Evolutionary conservation across 768 basidiomycete genomes (phyloP).

Genomic region (Pisolithus sp.): DNA sequence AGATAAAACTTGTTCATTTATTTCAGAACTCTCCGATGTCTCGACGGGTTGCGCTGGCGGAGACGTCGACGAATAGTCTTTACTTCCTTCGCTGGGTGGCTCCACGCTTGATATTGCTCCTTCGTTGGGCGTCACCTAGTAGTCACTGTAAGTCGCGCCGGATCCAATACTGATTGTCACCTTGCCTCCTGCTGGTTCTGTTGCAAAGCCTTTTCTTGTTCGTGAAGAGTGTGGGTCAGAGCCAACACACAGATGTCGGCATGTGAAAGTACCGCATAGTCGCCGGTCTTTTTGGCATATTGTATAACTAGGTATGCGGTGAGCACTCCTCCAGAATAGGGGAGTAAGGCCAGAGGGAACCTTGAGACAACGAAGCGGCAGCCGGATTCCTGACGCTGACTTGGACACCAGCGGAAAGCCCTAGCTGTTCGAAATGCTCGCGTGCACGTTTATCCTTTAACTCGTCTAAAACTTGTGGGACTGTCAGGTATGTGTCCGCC

Average conservation of each 20-base stretch:
- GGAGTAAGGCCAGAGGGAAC: conserved; percentile 29
- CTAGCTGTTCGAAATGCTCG: conserved; percentile 79
- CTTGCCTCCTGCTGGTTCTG: background rate
- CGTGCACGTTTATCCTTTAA: conserved; percentile 83
- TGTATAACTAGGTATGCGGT: conserved; percentile 59
- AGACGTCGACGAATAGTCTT: background rate
- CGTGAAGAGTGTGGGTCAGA: conserved; percentile 73
- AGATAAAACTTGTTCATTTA: background rate
- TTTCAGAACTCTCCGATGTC: conserved; percentile 1
- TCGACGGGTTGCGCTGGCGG: background rate
- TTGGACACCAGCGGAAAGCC: conserved; percentile 67
- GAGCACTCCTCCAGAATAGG: conserved; percentile 6
- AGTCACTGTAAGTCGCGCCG: background rate
- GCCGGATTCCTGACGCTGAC: conserved; percentile 68
- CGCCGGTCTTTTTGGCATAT: conserved; percentile 93
- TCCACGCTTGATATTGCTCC: conserved; percentile 1
- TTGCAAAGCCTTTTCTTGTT: conserved; percentile 34
- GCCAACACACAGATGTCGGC: conserved; percentile 90
- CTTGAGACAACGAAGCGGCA: conserved; percentile 58
- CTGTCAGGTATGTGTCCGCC: conserved; percentile 79
- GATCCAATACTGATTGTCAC: background rate
- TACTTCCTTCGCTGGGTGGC: conserved; percentile 1
- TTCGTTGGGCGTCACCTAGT: conserved; percentile 6
- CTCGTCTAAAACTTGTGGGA: conserved; percentile 86
- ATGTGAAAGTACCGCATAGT: conserved; percentile 86